These are phyloP conservation scores for Zymoseptoria brevis DNA, from an alignment of 2,329 filamentous ascomycete species.

Conservation along the genomic window DNA sequence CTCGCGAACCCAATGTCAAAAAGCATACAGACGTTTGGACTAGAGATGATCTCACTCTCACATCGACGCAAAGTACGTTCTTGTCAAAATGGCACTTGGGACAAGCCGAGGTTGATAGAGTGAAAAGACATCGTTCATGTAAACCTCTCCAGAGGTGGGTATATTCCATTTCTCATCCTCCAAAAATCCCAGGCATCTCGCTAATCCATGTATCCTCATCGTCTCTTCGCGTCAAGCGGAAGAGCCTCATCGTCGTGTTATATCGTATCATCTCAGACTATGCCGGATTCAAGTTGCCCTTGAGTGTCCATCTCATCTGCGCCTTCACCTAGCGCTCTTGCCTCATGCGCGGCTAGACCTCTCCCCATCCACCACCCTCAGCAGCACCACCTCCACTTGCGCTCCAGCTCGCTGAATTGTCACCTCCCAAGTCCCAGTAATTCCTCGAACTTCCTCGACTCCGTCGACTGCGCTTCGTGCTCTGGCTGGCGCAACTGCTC, in stretches of 20 bases:
- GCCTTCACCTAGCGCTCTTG: no score
- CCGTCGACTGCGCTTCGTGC: slow-evolving; percentile 57
- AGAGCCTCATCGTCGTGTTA: background rate
- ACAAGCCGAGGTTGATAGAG: background rate
- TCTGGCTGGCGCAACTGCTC: slow-evolving; percentile 76
- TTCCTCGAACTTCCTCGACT: slow-evolving; percentile 62
- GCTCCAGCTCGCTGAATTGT: slow-evolving; percentile 36
- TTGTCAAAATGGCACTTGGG: background rate
- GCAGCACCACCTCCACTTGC: slow-evolving; percentile 53
- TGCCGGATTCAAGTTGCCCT: background rate
- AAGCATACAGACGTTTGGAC: no score
- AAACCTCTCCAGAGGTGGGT: background rate
- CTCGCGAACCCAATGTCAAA: no score
- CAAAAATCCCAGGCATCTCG: background rate
- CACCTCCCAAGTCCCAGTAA: slow-evolving; percentile 87
- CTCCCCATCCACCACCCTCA: slow-evolving; percentile 67
- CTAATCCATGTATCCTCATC: no score
- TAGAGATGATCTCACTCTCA: no score
- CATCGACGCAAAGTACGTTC: no score
- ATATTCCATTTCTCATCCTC: background rate
- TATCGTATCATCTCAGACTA: background rate
- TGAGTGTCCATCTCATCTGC: no score
- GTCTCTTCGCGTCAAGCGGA: no score
- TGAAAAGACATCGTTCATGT: background rate
- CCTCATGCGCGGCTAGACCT: slow-evolving; percentile 38